A percentile compares a stretch with the other conserved stretches of the same genome.
Evolutionary conservation across 169 alveolate genomes (phyloP).

Genomic region (Eimeria brunetti): DNA sequence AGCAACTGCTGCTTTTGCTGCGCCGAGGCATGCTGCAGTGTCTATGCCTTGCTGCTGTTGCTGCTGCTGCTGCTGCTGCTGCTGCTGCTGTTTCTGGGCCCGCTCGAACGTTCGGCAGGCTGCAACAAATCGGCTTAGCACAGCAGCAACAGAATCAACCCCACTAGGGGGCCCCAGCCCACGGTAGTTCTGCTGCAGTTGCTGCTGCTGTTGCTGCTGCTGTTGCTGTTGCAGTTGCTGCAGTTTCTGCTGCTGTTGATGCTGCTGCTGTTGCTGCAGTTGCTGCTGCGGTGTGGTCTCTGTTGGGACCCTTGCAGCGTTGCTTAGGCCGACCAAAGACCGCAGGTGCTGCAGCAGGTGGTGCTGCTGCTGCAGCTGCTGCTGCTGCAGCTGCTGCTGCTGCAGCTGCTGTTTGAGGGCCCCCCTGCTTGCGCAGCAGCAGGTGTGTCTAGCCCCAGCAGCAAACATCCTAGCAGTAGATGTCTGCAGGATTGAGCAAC

Average conservation of each 20-base stretch:
- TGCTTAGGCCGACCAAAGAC: background rate
- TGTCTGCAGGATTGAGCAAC: background rate
- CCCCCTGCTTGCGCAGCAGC: background rate
- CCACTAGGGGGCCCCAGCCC: background rate
- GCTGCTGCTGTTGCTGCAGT: too few relatives aligned
- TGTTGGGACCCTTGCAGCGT: background rate
- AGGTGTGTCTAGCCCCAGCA: background rate
- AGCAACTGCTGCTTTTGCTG: background rate
- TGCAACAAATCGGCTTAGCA: background rate
- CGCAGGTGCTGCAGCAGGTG: background rate
- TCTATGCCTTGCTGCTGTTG: background rate
- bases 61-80: slow-evolving; percentile 15
- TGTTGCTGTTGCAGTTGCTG: slow-evolving; percentile 23
- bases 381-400: background rate
- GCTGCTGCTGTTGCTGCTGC: background rate
- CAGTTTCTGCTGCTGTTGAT: too few relatives aligned
- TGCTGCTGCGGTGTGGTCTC: background rate
- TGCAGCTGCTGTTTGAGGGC: background rate
- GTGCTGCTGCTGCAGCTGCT: background rate
- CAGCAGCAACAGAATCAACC: background rate
- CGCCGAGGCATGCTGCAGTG: background rate
- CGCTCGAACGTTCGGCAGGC: slow-evolving; percentile 36
- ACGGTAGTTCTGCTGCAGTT: background rate
- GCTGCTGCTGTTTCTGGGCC: slow-evolving; percentile 4
- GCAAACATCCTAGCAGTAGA: background rate